phyloP scores from a whole-genome alignment of 176 grass and related monocot genomes.

The Stipa capillata region DNA sequence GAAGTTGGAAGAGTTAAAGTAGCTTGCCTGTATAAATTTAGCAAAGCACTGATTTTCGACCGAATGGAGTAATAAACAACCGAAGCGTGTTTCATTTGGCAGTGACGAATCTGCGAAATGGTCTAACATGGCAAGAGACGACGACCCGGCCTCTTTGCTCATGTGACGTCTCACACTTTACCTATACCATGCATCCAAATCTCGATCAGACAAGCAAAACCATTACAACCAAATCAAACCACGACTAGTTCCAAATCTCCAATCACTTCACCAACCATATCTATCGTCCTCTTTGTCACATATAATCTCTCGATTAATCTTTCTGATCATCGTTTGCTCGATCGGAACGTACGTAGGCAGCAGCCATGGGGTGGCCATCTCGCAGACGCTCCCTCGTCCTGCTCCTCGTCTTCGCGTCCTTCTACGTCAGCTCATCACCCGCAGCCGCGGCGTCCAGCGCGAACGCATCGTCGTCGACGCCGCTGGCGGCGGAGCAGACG shows the following conservation, averaged over 20 bases:
- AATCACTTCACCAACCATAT: background rate
- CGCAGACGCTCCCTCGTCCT: background rate
- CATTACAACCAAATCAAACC: background rate
- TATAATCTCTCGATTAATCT: background rate
- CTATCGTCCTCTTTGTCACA: background rate
- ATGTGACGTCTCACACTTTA: too few relatives aligned
- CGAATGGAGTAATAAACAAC: background rate
- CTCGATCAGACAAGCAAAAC: background rate
- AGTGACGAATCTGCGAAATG: background rate
- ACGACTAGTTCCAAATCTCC: conserved; percentile 21
- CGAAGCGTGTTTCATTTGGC: background rate
- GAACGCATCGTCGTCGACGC: conserved; percentile 24
- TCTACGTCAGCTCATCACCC: background rate
- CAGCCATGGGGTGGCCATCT: background rate
- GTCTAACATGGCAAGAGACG: too few relatives aligned
- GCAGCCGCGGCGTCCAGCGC: background rate
- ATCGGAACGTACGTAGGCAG: too few relatives aligned
- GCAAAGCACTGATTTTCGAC: too few relatives aligned
- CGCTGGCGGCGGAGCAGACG: conserved; percentile 57
- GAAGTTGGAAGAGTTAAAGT: too few relatives aligned
- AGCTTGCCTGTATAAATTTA: too few relatives aligned
- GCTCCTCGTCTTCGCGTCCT: conserved; percentile 6
- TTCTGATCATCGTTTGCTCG: background rate
- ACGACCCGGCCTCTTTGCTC: conserved; percentile 2
- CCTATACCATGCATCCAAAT: conserved; percentile 5